Conservation (phyloP, 2,329 filamentous ascomycete genomes). For the Cadophora luteo-olivacea region DNA sequence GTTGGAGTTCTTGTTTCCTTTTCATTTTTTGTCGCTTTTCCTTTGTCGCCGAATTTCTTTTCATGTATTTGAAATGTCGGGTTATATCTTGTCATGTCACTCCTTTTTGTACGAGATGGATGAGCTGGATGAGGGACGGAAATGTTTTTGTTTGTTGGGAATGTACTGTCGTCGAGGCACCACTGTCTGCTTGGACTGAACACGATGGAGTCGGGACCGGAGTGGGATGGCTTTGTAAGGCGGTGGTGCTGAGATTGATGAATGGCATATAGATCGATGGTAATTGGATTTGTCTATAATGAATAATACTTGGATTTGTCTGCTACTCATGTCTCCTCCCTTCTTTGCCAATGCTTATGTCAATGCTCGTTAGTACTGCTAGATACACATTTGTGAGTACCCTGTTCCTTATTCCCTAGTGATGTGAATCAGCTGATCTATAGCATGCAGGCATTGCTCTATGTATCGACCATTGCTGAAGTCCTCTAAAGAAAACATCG, state of each 20-base stretch:
- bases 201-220: constrained; percentile 27
- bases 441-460: too few relatives aligned
- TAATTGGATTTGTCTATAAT: constrained; percentile 4
- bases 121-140: not conserved
- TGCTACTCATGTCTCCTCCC: not conserved
- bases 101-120: constrained; percentile 8
- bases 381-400: too few relatives aligned
- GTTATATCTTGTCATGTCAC: constrained; percentile 1
- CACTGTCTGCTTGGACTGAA: constrained; percentile 13
- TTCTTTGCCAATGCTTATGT: not conserved
- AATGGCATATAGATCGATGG: constrained; percentile 21
- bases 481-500: not conserved
- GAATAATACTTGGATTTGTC: constrained; percentile 21
- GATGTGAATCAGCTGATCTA: too few relatives aligned
- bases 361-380: too few relatives aligned
- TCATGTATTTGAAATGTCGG: constrained; percentile 5
- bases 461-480: too few relatives aligned
- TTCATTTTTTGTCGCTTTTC: not conserved
- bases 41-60: constrained; percentile 4
- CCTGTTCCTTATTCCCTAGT: too few relatives aligned
- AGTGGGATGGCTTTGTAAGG: constrained; percentile 10
- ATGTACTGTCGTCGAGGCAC: constrained; percentile 10
- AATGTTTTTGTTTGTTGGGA: constrained; percentile 14
- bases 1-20: constrained; percentile 7
- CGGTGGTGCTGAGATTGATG: constrained; percentile 9